phyloP scores from a whole-genome alignment of 345 rosid species.

The Camelina laxa region DNA sequence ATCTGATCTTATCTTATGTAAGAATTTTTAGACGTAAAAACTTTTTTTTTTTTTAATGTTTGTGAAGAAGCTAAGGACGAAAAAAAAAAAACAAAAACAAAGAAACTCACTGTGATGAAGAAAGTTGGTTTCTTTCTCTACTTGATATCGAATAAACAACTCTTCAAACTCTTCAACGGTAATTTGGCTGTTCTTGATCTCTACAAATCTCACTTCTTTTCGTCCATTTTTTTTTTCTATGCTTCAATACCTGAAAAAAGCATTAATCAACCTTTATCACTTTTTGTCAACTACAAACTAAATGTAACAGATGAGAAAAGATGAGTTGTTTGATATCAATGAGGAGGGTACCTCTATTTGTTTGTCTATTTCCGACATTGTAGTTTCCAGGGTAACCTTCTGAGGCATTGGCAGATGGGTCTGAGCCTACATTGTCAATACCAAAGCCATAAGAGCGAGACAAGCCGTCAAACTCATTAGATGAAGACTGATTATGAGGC shows the following conservation, averaged over 20 bases:
- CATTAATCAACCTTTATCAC: not conserved
- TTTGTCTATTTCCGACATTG: constrained; percentile 70
- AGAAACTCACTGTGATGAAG: constrained; percentile 43
- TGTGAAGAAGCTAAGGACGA: constrained; percentile 31
- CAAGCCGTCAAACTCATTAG: constrained; percentile 64
- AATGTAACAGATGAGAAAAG: constrained; percentile 3
- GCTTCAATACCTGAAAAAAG: constrained; percentile 42
- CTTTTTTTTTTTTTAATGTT: not conserved
- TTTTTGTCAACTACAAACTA: not conserved
- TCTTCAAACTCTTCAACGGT: constrained; percentile 34
- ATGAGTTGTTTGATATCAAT: not conserved
- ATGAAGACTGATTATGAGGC: constrained; percentile 49
- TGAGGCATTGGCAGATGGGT: constrained; percentile 61
- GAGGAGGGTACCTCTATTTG: constrained; percentile 75
- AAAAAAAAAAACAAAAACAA: constrained; percentile 9
- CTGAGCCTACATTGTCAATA: constrained; percentile 66
- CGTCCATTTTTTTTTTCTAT: constrained; percentile 14
- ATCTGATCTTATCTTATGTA: constrained; percentile 43
- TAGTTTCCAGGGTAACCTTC: constrained; percentile 80
- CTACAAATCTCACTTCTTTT: constrained; percentile 42
- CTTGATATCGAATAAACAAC: constrained; percentile 34
- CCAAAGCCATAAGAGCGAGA: constrained; percentile 69
- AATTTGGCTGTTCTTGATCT: constrained; percentile 35
- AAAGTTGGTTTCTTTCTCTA: constrained; percentile 38
- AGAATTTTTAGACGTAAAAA: constrained; percentile 15